Evolutionary conservation across 1,139 yeast genomes (phyloP), one percentile per base, ranked within the genome.

Genomic region (Diutina siamensis): DNA sequence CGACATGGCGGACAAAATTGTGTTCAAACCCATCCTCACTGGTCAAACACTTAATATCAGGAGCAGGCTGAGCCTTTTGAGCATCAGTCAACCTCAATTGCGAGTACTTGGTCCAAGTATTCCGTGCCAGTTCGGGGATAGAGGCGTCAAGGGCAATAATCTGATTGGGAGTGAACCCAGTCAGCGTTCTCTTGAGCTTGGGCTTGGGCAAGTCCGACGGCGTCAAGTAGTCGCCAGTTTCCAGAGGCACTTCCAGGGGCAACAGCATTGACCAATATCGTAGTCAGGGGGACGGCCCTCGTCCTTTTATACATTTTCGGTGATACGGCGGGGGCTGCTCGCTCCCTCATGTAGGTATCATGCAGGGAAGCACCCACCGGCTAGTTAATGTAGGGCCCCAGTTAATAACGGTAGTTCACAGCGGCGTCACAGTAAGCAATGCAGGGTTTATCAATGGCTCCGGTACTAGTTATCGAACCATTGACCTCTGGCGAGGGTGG

Each of bases 91-190:
- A 57, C 48, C 59, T 60, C 57, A 70, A 65, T 50, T 63, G 64
- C 44, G 71, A 60, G 59, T 76, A 80, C 60, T 79, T 80, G 55
- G 74, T 71, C 97, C 97, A 88, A 21, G 78, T 64, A 52, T 78
- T 76, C 54, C 94, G 79, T 44, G 89, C 82, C 50, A 79, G 73
- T 50, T 80, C 72, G 1, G 97, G 96, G 57, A 88, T 87, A 28
- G 79, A 71, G 32, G 88, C 78, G 61, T 87, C 96, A 57, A 84
- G 80, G 40, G 86, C 77, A 57, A 82, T 79, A 56, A 88, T 83
- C 62, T 88, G 95, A 55, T 85, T 83, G 18, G 95, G 95, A 13
- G 95, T 80, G 64, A 87, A 84, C 40, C 97, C 97, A 1, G 95
- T 85, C 57, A 85, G 74, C 47, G 96, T 80, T 57, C 96, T 74